A percentile compares a stretch with the other conserved stretches of the same genome.
Evolutionary conservation across 441 rosid genomes (phyloP).

Genomic region (Jatropha multifida): DNA sequence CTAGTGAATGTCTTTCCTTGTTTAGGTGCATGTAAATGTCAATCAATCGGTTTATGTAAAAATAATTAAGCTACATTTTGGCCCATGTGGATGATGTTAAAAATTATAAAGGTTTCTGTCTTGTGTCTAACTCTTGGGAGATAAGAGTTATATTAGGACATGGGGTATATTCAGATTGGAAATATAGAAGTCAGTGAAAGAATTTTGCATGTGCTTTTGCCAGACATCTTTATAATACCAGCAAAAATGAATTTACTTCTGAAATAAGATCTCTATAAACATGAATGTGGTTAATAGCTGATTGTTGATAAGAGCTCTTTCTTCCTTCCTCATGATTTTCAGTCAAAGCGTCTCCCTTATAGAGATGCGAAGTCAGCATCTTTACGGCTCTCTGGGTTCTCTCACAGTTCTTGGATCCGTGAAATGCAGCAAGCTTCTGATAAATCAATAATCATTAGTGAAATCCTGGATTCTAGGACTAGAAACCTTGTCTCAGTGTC

Average conservation of each 20-base stretch:
- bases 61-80: not conserved
- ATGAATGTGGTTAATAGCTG: slow-evolving; percentile 1
- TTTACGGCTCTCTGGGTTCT: slow-evolving; percentile 52
- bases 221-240: not conserved
- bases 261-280: not conserved
- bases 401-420: slow-evolving; percentile 87
- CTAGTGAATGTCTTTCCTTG: not conserved
- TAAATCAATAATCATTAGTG: slow-evolving; percentile 82
- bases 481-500: slow-evolving; percentile 90
- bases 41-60: not conserved
- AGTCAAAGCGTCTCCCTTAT: slow-evolving; percentile 84
- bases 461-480: slow-evolving; percentile 93
- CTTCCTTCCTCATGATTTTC: slow-evolving; percentile 25
- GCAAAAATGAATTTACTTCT: not conserved
- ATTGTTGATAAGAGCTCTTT: slow-evolving; percentile 27
- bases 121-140: not conserved
- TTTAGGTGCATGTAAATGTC: not conserved
- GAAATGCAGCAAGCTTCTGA: slow-evolving; percentile 96
- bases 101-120: not conserved
- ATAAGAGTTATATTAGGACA: not conserved
- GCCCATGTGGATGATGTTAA: not conserved
- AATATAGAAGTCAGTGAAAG: not conserved
- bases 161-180: not conserved
- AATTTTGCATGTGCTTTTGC: not conserved
- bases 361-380: slow-evolving; percentile 52